Evolutionary conservation across 345 rosid genomes (phyloP), one percentile per base, ranked within the genome.

Genomic region (Pelargonium nanum): DNA sequence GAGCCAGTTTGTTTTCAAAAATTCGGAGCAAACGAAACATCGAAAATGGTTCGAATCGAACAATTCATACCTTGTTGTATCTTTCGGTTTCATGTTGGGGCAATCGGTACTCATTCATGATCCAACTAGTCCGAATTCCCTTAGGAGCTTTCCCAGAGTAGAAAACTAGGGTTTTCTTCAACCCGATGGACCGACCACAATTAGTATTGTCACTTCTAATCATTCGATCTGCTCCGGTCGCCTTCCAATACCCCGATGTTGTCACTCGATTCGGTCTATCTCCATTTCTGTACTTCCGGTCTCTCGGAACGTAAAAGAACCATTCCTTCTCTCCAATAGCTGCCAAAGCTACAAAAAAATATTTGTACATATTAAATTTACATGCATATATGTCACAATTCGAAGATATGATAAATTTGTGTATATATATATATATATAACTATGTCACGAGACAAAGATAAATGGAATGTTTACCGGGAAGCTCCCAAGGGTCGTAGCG

Each of bases 401-500:
- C n/a, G n/a, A n/a, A n/a, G n/a, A n/a, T 6, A 6, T 34, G 12
- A 34, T 1, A 15, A 34, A 17, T 57, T 5, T 67, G 2, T 44
- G 22, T 61, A 21, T 58, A 40, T 28, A 30, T n/a, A 40, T 28
- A 52, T 34, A 54, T 61, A n/a, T 52, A 13, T 25, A 56, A 1
- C 2, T 22, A 56, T 56, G 30, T 56, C 10, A 26, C 5, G 6
- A 15, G 19, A 23, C 4, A 26, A 6, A 5, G 22, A 16, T 4
- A 12, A 48, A 19, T 67, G 57, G 24, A 32, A n/a, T 66, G 6
- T n/a, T 22, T 80, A 93, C 99, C 99, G 22, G 99, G 99, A 66
- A 94, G 99, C 32, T 94, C 99, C 99, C 99, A 94, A 53, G 99
- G 99, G 85, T 94, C 99, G 70, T 85, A 87, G 68, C 96, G 96